These are phyloP conservation scores for Wallacemonas sp. DNA, from an alignment of 208 protist genomes.

Conservation along the genomic window DNA sequence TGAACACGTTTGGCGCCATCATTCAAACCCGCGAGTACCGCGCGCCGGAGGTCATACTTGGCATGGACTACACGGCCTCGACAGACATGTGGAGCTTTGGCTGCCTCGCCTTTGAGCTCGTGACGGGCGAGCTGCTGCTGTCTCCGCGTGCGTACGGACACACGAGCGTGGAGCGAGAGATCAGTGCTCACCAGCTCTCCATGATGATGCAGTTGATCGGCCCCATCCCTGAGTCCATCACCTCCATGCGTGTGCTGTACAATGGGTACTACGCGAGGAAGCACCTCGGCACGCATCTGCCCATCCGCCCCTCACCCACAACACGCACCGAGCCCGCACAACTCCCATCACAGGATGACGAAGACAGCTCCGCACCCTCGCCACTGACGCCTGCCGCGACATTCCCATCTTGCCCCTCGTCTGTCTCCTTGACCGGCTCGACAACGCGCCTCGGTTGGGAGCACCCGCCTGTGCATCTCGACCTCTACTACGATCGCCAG, in stretches of 20 bases:
- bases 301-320: constrained; percentile 5
- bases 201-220: constrained; percentile 89
- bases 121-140: constrained; percentile 87
- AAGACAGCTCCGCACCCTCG: neutral
- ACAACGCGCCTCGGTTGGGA: constrained; percentile 6
- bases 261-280: constrained; percentile 34
- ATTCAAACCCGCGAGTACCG: constrained; percentile 94
- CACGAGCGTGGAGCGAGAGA: constrained; percentile 48
- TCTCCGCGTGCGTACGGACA: constrained; percentile 43
- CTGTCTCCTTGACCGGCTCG: neutral
- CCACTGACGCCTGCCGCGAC: neutral
- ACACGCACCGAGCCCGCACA: neutral
- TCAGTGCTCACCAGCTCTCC: constrained; percentile 73
- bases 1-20: constrained; percentile 59
- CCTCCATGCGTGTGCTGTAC: constrained; percentile 37
- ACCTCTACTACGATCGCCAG: constrained; percentile 59
- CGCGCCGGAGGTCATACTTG: constrained; percentile 88
- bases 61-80: constrained; percentile 82
- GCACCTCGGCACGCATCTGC: constrained; percentile 18
- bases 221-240: constrained; percentile 54
- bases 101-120: constrained; percentile 88
- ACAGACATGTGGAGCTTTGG: constrained; percentile 93
- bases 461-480: constrained; percentile 58
- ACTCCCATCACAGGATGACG: neutral
- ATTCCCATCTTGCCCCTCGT: neutral